Evolutionary conservation across 2,329 filamentous ascomycete genomes (phyloP).

Genomic region (Trichoderma semiorbis): DNA sequence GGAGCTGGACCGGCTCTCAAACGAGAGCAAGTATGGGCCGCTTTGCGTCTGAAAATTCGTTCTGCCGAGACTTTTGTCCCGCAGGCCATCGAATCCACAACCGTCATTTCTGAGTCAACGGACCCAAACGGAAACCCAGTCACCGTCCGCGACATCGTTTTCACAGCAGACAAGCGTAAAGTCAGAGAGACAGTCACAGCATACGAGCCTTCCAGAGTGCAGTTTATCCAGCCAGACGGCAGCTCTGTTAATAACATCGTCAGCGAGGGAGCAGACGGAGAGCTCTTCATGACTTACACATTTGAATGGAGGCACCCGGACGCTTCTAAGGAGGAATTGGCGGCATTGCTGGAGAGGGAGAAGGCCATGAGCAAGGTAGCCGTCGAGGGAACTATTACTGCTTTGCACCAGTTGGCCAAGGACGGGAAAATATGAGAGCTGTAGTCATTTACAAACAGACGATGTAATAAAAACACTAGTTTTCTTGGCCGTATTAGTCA

Average conservation of each 20-base stretch:
- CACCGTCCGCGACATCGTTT: background rate
- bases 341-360: background rate
- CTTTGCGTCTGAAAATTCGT: background rate
- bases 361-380: background rate
- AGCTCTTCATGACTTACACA: background rate
- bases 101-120: background rate
- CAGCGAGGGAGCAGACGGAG: background rate
- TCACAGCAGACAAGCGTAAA: background rate
- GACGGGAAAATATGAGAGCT: background rate
- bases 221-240: background rate
- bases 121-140: background rate
- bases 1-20: background rate
- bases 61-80: background rate
- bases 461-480: background rate
- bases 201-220: background rate
- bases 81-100: background rate
- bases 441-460: background rate
- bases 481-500: background rate
- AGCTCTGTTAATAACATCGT: background rate
- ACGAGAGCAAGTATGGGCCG: background rate
- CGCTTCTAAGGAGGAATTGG: background rate
- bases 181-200: background rate
- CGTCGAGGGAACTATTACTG: background rate
- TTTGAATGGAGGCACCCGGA: background rate
- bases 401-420: background rate